phyloP scores from a whole-genome alignment of 1,284 basidiomycete genomes.

The Chalciporus sp. region DNA sequence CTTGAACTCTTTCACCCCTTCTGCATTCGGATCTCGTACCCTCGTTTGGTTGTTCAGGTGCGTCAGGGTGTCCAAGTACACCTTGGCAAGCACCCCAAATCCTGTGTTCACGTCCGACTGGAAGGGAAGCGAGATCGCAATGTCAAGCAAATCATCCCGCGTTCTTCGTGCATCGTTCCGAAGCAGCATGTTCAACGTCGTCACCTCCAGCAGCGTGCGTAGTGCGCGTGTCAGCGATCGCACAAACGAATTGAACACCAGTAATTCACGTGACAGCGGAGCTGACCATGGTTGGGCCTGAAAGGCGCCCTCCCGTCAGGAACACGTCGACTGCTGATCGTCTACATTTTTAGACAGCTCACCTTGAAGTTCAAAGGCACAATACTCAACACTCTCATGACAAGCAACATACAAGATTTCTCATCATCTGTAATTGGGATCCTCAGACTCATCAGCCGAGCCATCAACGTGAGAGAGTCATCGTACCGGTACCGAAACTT shows the following conservation, averaged over 20 bases:
- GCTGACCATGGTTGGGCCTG: constrained; percentile 89
- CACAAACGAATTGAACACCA: constrained; percentile 98
- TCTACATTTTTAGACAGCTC: constrained; percentile 31
- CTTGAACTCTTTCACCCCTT: constrained; percentile 84
- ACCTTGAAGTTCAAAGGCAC: constrained; percentile 93
- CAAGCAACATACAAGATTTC: constrained; percentile 88
- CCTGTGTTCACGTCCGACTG: constrained; percentile 97
- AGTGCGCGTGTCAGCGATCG: constrained; percentile 88
- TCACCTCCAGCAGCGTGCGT: constrained; percentile 89
- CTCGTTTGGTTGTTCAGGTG: constrained; percentile 79
- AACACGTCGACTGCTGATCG: background rate
- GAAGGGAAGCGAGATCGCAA: constrained; percentile 90
- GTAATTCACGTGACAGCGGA: constrained; percentile 91
- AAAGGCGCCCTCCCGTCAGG: constrained; percentile 15
- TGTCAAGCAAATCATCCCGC: constrained; percentile 91
- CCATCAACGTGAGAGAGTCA: constrained; percentile 23
- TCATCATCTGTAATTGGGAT: constrained; percentile 69
- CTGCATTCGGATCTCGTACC: constrained; percentile 73
- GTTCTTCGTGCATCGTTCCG: constrained; percentile 83
- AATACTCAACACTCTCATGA: constrained; percentile 95
- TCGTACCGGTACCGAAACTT: constrained; percentile 84
- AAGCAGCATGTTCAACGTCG: constrained; percentile 89
- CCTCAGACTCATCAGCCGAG: constrained; percentile 18
- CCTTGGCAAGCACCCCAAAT: constrained; percentile 96
- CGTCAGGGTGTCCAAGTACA: constrained; percentile 90